phyloP scores from a whole-genome alignment of 306 rosid species.

The Rosa rugosa region DNA sequence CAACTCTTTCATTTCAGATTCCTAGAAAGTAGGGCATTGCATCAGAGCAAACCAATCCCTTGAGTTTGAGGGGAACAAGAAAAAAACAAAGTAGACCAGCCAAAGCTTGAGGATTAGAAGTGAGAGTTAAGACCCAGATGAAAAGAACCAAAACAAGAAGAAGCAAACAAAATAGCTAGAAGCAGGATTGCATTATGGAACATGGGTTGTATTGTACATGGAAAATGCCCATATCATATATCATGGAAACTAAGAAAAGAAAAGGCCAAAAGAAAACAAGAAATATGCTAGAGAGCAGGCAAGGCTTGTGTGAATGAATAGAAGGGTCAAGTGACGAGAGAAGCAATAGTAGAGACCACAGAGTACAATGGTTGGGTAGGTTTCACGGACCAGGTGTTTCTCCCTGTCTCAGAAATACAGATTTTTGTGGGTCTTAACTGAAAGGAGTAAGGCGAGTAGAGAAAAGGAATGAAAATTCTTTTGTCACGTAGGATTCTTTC shows the following conservation, averaged over 20 bases:
- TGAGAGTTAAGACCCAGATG: slow-evolving; percentile 12
- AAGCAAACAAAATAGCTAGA: slow-evolving; percentile 35
- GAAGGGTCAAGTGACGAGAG: slow-evolving; percentile 29
- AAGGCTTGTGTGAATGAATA: slow-evolving; percentile 26
- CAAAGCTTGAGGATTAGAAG: slow-evolving; percentile 25
- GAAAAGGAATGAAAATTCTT: slow-evolving; percentile 25
- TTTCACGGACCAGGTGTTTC: slow-evolving; percentile 69
- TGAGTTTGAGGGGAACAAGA: slow-evolving; percentile 1
- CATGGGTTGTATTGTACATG: slow-evolving; percentile 31
- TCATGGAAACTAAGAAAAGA: slow-evolving; percentile 2
- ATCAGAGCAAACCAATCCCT: slow-evolving; percentile 18
- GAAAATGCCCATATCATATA: slow-evolving; percentile 34
- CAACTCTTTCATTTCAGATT: slow-evolving; percentile 29
- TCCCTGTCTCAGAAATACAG: slow-evolving; percentile 29
- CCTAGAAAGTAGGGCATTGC: slow-evolving; percentile 12
- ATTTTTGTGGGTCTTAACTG: slow-evolving; percentile 30
- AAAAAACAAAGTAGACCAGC: slow-evolving; percentile 12
- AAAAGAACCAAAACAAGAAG: slow-evolving; percentile 32
- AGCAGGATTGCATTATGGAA: slow-evolving; percentile 34
- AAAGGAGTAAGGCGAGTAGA: slow-evolving; percentile 5
- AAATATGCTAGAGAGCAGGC: slow-evolving; percentile 31
- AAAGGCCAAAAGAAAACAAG: slow-evolving; percentile 26
- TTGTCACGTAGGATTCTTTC: slow-evolving; percentile 43
- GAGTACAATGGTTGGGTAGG: slow-evolving; percentile 37
- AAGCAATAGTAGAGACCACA: slow-evolving; percentile 23